These are phyloP conservation scores for Friedmanniomyces simplex DNA, from an alignment of 495 filamentous ascomycete genomes.

Conservation along the genomic window DNA sequence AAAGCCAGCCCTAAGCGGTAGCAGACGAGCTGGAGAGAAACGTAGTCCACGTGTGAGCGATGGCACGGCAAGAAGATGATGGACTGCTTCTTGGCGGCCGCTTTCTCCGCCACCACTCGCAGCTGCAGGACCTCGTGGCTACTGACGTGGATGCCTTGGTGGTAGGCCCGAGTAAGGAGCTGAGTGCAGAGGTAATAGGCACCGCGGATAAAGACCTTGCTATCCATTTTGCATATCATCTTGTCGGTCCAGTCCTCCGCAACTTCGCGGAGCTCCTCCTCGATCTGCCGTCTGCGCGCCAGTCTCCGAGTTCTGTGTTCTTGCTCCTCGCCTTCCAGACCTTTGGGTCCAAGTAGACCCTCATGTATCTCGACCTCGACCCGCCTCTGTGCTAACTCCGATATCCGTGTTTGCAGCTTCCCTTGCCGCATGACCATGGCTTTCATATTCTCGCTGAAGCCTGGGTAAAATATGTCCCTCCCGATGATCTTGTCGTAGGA, in stretches of 20 bases:
- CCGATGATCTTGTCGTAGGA: conserved; percentile 84
- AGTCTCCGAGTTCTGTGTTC: conserved; percentile 6
- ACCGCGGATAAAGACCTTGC: conserved; percentile 78
- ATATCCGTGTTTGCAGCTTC: conserved; percentile 61
- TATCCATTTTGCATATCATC: conserved; percentile 99
- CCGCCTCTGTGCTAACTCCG: conserved; percentile 63
- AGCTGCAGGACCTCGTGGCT: conserved; percentile 83
- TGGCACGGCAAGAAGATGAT: conserved; percentile 95
- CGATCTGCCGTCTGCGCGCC: conserved; percentile 18
- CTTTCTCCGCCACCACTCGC: conserved; percentile 67
- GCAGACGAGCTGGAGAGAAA: conserved; percentile 85
- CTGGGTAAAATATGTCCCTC: conserved; percentile 84
- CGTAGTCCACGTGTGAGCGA: conserved; percentile 90
- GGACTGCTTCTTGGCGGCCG: conserved; percentile 77
- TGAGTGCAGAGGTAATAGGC: conserved; percentile 88
- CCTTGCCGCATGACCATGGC: conserved; percentile 58
- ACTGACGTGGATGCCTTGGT: conserved; percentile 91
- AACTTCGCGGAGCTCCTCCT: conserved; percentile 51
- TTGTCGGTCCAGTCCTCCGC: conserved; percentile 75
- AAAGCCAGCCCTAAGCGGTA: conserved; percentile 82
- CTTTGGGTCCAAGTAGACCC: conserved; percentile 48
- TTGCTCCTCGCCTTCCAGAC: conserved; percentile 13
- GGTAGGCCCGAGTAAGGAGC: conserved; percentile 82
- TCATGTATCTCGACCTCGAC: conserved; percentile 64
- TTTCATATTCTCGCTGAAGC: conserved; percentile 88